phyloP scores from a whole-genome alignment of 1,139 yeast species.

The Kodamaea suecica region DNA sequence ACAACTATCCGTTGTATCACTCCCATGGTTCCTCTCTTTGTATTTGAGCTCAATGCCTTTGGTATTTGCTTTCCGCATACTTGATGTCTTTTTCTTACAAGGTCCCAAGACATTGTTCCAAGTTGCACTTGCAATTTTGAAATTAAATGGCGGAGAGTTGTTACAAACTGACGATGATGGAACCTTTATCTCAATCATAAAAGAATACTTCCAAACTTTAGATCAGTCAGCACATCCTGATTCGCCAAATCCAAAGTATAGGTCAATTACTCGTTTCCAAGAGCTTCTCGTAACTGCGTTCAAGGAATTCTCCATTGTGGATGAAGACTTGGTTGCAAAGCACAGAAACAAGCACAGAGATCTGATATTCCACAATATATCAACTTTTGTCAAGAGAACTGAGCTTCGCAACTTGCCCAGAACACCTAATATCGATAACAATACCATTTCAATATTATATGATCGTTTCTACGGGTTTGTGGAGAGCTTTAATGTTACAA shows the following conservation, averaged over 20 bases:
- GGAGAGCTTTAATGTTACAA: constrained; percentile 60
- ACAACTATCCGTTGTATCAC: constrained; percentile 88
- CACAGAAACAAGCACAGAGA: constrained; percentile 73
- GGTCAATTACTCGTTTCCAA: constrained; percentile 79
- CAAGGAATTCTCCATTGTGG: constrained; percentile 78
- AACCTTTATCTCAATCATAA: constrained; percentile 77
- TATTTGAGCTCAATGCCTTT: constrained; percentile 93
- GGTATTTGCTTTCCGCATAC: constrained; percentile 85
- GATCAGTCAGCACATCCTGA: constrained; percentile 81
- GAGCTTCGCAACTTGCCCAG: constrained; percentile 83
- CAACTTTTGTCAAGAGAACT: constrained; percentile 86
- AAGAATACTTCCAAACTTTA: constrained; percentile 73
- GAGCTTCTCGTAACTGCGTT: constrained; percentile 88
- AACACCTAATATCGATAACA: constrained; percentile 55
- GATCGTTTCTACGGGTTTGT: constrained; percentile 82
- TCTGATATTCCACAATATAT: constrained; percentile 79
- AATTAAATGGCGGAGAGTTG: constrained; percentile 82
- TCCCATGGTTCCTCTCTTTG: constrained; percentile 94
- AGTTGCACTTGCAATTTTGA: constrained; percentile 83
- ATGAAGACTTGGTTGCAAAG: constrained; percentile 68
- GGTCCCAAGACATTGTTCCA: constrained; percentile 91
- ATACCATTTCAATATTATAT: constrained; percentile 66
- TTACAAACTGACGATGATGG: constrained; percentile 89
- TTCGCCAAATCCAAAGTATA: constrained; percentile 59
- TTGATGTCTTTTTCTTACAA: constrained; percentile 87